Conservation (phyloP, 768 basidiomycete genomes). For the Rhodosporidiobolus odoratus region DNA sequence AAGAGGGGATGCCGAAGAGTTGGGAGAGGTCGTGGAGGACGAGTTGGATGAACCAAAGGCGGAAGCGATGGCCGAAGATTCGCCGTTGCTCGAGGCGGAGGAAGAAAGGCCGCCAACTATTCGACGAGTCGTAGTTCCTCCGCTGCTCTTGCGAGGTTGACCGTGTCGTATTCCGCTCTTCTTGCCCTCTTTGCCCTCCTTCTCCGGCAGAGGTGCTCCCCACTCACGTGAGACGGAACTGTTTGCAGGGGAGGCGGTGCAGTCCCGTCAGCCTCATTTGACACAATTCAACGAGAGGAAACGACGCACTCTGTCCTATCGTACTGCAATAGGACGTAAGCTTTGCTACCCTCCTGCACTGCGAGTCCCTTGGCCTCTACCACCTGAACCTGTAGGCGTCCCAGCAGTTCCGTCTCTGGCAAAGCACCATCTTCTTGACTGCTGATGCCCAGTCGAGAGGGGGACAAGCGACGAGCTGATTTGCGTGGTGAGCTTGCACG, state of each 20-base stretch:
- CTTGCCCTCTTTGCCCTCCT: not conserved
- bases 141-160: not conserved
- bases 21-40: not conserved
- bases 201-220: conserved; percentile 7
- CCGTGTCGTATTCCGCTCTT: not conserved
- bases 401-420: conserved; percentile 34
- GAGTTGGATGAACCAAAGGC: not conserved
- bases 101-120: not conserved
- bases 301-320: conserved; percentile 31
- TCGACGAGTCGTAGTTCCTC: not conserved
- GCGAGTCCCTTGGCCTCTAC: conserved; percentile 80
- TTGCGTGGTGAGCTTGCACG: not conserved
- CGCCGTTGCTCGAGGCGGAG: not conserved
- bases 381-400: conserved; percentile 85
- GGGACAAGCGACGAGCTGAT: not conserved
- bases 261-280: not conserved
- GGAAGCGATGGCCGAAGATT: not conserved
- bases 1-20: not conserved
- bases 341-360: conserved; percentile 47
- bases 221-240: conserved; percentile 32
- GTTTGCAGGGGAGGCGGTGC: not conserved
- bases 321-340: conserved; percentile 36
- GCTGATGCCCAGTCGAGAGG: not conserved
- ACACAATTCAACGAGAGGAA: not conserved
- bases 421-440: conserved; percentile 4